phyloP scores from a whole-genome alignment of 148 eudicot species.

The Chenopodium formosanum region DNA sequence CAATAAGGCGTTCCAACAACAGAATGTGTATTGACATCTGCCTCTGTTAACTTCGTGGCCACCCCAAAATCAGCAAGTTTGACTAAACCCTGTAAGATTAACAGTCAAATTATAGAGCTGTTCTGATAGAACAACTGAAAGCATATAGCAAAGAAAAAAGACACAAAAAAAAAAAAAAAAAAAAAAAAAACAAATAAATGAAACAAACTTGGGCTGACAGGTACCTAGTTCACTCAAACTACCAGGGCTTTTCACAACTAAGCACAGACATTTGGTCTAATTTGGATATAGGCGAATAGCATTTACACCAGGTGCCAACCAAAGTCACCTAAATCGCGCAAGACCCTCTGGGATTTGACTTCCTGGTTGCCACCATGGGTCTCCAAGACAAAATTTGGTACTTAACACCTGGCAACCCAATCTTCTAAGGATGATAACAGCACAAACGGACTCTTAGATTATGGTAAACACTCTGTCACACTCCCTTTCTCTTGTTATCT shows the following conservation, averaged over 20 bases:
- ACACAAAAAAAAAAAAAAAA: not conserved
- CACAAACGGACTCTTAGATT: no score
- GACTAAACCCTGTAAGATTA: slow-evolving; percentile 77
- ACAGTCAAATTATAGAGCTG: slow-evolving; percentile 9
- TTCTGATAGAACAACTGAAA: not conserved
- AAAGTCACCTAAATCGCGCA: not conserved
- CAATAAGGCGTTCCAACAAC: slow-evolving; percentile 99
- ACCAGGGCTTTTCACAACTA: not conserved
- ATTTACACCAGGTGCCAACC: not conserved
- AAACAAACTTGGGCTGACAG: not conserved
- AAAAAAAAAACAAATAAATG: not conserved
- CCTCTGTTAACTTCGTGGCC: slow-evolving; percentile 95
- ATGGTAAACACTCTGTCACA: no score
- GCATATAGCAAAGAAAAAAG: not conserved
- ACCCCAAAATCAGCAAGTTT: slow-evolving; percentile 99
- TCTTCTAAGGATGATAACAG: no score
- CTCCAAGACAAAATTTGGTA: not conserved
- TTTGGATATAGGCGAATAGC: not conserved
- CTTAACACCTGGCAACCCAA: no score
- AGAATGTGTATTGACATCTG: slow-evolving; percentile 96
- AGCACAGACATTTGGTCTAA: no score
- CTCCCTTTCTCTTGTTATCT: no score
- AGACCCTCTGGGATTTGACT: no score
- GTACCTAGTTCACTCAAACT: not conserved
- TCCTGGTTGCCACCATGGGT: not conserved